A percentile compares a stretch with the other conserved stretches of the same genome.
These are phyloP conservation scores for Hibiscus tridactylites DNA, from an alignment of 345 rosid species.

Conservation along the genomic window DNA sequence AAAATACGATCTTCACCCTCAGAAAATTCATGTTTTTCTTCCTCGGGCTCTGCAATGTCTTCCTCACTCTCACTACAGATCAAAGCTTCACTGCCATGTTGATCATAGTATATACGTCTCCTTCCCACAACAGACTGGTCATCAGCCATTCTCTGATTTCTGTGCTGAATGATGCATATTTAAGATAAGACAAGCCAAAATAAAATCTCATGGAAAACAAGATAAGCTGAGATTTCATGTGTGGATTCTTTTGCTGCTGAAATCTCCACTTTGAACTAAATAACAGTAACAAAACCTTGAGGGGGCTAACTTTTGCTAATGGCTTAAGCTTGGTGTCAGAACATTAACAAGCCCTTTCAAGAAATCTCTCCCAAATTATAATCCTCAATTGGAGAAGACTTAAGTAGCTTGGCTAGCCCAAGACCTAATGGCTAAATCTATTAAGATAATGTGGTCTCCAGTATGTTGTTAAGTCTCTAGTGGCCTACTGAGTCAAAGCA, in stretches of 20 bases:
- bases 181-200: constrained; percentile 32
- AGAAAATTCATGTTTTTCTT: constrained; percentile 72
- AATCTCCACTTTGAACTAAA: background rate
- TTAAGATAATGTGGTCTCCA: background rate
- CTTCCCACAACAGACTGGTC: constrained; percentile 99
- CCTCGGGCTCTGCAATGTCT: constrained; percentile 68
- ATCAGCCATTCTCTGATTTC: constrained; percentile 99
- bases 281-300: background rate
- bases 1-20: constrained; percentile 76
- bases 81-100: constrained; percentile 89
- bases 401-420: background rate
- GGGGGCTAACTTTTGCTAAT: background rate
- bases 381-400: background rate
- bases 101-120: constrained; percentile 92
- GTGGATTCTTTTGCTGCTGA: background rate
- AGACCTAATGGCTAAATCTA: background rate
- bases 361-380: background rate
- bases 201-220: constrained; percentile 13
- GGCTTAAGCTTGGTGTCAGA: background rate
- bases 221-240: background rate
- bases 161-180: constrained; percentile 41
- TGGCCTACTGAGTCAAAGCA: background rate
- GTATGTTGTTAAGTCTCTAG: background rate
- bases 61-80: constrained; percentile 97
- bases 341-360: background rate